These are phyloP conservation scores for Ophiosphaerella korrae DNA, from an alignment of 2,329 filamentous ascomycete species.

Conservation along the genomic window DNA sequence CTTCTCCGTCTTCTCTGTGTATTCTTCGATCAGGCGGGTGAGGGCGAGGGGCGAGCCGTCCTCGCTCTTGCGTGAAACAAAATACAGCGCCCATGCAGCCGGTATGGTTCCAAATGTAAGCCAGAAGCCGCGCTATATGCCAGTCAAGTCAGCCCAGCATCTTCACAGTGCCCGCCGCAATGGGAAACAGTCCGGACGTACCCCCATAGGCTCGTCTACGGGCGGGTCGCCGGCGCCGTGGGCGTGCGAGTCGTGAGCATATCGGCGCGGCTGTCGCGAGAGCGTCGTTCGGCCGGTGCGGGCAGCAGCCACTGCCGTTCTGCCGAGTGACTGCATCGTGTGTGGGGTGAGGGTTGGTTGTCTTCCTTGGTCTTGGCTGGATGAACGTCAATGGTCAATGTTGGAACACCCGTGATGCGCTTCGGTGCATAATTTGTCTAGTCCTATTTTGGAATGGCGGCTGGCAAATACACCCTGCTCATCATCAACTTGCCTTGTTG, in stretches of 20 bases:
- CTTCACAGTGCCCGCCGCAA: neutral
- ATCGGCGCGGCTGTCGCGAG: conserved; percentile 49
- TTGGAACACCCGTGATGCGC: conserved; percentile 30
- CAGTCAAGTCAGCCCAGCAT: conserved; percentile 27
- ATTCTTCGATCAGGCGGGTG: conserved; percentile 61
- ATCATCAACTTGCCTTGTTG: conserved; percentile 6
- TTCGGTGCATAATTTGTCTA: conserved; percentile 23
- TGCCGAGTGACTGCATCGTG: conserved; percentile 53
- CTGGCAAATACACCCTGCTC: conserved; percentile 20
- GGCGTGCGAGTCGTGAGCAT: conserved; percentile 44
- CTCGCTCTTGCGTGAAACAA: conserved; percentile 48
- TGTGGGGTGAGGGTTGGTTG: conserved; percentile 30
- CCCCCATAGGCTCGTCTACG: conserved; percentile 57
- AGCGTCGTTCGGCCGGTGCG: conserved; percentile 44
- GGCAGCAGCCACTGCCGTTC: conserved; percentile 50
- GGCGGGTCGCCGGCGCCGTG: conserved; percentile 45
- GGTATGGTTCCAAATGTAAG: conserved; percentile 54
- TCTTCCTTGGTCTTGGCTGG: conserved; percentile 16
- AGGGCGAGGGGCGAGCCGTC: conserved; percentile 50
- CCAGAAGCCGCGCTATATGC: conserved; percentile 53
- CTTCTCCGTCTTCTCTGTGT: conserved; percentile 58
- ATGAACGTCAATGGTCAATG: conserved; percentile 15
- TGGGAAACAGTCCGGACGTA: conserved; percentile 45
- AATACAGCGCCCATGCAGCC: conserved; percentile 51
- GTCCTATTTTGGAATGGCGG: conserved; percentile 12